phyloP scores from a whole-genome alignment of 768 basidiomycete species.

The Pisolithus albus region DNA sequence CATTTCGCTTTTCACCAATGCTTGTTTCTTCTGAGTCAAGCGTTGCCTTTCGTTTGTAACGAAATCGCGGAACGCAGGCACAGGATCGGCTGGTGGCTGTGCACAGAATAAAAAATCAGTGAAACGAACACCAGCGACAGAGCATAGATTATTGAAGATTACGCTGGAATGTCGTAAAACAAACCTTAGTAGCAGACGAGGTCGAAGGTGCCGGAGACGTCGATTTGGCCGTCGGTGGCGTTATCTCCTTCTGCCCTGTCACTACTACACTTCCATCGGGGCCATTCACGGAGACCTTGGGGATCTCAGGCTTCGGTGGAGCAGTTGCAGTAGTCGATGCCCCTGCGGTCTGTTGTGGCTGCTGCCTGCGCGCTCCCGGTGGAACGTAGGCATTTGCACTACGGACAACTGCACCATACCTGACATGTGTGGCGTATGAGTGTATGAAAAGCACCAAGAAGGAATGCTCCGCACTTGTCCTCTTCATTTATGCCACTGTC shows the following conservation, averaged over 20 bases:
- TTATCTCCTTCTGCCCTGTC: constrained; percentile 35
- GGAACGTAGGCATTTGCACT: constrained; percentile 89
- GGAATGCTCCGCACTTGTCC: constrained; percentile 66
- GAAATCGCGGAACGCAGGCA: constrained; percentile 86
- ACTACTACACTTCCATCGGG: constrained; percentile 59
- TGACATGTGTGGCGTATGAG: constrained; percentile 27
- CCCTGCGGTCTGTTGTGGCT: constrained; percentile 15
- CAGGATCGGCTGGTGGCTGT: constrained; percentile 66
- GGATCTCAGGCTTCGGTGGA: constrained; percentile 42
- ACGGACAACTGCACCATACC: constrained; percentile 90
- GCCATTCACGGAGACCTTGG: constrained; percentile 70
- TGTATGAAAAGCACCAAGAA: constrained; percentile 8
- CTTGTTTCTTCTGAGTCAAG: constrained; percentile 84
- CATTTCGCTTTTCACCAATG: constrained; percentile 86
- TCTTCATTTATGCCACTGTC: constrained; percentile 85
- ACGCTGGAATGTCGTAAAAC: constrained; percentile 6
- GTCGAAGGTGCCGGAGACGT: constrained; percentile 56
- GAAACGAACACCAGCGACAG: neutral
- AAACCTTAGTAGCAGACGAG: constrained; percentile 46
- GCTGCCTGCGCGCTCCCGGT: constrained; percentile 69
- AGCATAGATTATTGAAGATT: neutral
- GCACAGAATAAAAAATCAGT: constrained; percentile 1
- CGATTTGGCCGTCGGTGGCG: constrained; percentile 45
- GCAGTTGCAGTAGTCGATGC: constrained; percentile 23
- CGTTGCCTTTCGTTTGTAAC: constrained; percentile 89